These are phyloP conservation scores for Alternaria conjuncta DNA, from an alignment of 2,329 filamentous ascomycete species.

Conservation along the genomic window DNA sequence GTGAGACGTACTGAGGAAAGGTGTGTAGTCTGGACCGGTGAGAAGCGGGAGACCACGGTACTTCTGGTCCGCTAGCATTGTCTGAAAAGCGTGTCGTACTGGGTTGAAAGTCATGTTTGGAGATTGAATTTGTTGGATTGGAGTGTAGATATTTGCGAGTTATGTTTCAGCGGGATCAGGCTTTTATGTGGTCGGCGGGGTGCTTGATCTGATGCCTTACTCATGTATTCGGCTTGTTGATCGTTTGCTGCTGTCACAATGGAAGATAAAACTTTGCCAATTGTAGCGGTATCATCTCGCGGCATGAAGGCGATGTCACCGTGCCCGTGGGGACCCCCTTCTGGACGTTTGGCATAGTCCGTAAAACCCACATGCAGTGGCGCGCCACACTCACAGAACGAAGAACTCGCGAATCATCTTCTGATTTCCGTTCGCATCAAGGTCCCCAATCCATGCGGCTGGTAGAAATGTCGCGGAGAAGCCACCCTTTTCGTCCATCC, in stretches of 20 bases:
- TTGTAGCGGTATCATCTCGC: not conserved
- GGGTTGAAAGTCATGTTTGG: not conserved
- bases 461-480: conserved; percentile 19
- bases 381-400: not conserved
- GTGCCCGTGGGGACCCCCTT: not conserved
- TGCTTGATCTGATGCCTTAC: not conserved
- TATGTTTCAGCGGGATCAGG: not conserved
- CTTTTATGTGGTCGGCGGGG: not conserved
- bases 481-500: conserved; percentile 22
- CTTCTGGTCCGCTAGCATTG: not conserved
- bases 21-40: not conserved
- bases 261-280: not conserved
- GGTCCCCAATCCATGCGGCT: not conserved
- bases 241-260: not conserved
- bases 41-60: not conserved
- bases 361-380: not conserved
- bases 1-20: not conserved
- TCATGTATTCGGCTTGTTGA: not conserved
- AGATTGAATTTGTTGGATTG: not conserved
- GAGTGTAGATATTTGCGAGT: not conserved
- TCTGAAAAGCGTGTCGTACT: not conserved
- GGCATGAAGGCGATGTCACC: not conserved
- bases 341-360: not conserved
- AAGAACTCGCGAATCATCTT: conserved; percentile 19
- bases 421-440: conserved; percentile 6